Percentiles rank a stretch among this genome's conserved stretches.
Conservation (phyloP, 2,329 filamentous ascomycete genomes). For the Claviceps maximensis region DNA sequence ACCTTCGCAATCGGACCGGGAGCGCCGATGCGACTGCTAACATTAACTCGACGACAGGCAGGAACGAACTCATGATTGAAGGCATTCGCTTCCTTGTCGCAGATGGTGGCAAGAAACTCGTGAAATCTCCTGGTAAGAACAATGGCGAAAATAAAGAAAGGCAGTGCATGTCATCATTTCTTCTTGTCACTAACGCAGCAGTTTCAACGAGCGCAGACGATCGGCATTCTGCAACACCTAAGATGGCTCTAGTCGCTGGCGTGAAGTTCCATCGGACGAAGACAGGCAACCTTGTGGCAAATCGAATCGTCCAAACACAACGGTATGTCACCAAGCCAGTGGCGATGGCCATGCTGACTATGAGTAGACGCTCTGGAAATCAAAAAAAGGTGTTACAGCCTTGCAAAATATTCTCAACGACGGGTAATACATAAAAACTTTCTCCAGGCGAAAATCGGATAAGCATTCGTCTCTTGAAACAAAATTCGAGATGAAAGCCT, state of each 20-base stretch:
- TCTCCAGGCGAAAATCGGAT: slow-evolving; percentile 18
- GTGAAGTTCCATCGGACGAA: slow-evolving; percentile 79
- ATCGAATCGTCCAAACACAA: slow-evolving; percentile 61
- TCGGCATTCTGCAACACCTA: slow-evolving; percentile 54
- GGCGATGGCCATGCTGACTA: slow-evolving; percentile 24
- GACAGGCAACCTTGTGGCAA: slow-evolving; percentile 72
- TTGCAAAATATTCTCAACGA: slow-evolving; percentile 60
- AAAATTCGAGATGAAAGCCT: slow-evolving; percentile 9
- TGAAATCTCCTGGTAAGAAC: slow-evolving; percentile 52
- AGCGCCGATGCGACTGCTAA: slow-evolving; percentile 11
- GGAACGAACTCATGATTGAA: slow-evolving; percentile 53
- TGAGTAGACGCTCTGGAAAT: slow-evolving; percentile 32
- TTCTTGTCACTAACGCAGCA: not conserved
- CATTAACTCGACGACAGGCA: slow-evolving; percentile 17
- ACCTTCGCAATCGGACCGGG: slow-evolving; percentile 17
- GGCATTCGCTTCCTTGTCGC: slow-evolving; percentile 62
- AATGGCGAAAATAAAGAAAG: not conserved
- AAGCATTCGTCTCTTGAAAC: slow-evolving; percentile 6
- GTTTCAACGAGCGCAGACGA: slow-evolving; percentile 19
- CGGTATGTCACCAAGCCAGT: slow-evolving; percentile 42
- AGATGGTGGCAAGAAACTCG: slow-evolving; percentile 70
- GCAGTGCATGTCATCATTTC: not conserved
- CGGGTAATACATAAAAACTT: slow-evolving; percentile 46
- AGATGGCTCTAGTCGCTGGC: slow-evolving; percentile 57
- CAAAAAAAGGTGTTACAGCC: slow-evolving; percentile 58